Conservation (phyloP, 805 yeast genomes). For the Kazachstania kunashirensis region DNA sequence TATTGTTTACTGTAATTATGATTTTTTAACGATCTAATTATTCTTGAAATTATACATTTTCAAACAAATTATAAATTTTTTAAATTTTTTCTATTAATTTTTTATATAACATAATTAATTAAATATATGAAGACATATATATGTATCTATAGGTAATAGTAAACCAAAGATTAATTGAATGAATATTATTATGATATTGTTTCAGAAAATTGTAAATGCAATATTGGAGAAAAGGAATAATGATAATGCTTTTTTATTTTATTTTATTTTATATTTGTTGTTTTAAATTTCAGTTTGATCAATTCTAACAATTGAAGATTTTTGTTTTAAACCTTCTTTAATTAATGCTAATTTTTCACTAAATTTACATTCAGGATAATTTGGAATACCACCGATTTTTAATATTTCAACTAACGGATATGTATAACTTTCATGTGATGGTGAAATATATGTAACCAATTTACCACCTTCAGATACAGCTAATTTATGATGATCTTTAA, state of each 20-base stretch:
- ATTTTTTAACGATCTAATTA: not conserved
- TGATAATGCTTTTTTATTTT: not conserved
- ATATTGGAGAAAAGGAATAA: not conserved
- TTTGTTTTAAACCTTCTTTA: slow-evolving; percentile 50
- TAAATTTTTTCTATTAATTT: too few species aligned
- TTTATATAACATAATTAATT: not conserved
- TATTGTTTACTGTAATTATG: not conserved
- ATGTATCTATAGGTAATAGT: not conserved
- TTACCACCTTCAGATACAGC: slow-evolving; percentile 69
- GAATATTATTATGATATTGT: slow-evolving; percentile 1
- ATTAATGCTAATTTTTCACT: slow-evolving; percentile 43
- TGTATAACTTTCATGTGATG: slow-evolving; percentile 61
- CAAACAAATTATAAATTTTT: too few species aligned
- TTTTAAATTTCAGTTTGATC: slow-evolving; percentile 8
- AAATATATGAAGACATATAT: not conserved
- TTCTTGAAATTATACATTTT: too few species aligned
- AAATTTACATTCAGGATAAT: slow-evolving; percentile 37
- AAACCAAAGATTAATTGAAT: not conserved
- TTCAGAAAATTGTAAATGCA: slow-evolving; percentile 1
- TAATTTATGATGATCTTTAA: slow-evolving; percentile 87
- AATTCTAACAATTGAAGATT: slow-evolving; percentile 25
- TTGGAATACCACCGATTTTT: slow-evolving; percentile 39
- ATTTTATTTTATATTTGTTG: not conserved
- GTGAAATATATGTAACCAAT: slow-evolving; percentile 72
- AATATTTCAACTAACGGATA: slow-evolving; percentile 44